A percentile compares a stretch with the other conserved stretches of the same genome.
phyloP scores from a whole-genome alignment of 805 yeast genomes.

The Saccharomycopsis malanga region DNA sequence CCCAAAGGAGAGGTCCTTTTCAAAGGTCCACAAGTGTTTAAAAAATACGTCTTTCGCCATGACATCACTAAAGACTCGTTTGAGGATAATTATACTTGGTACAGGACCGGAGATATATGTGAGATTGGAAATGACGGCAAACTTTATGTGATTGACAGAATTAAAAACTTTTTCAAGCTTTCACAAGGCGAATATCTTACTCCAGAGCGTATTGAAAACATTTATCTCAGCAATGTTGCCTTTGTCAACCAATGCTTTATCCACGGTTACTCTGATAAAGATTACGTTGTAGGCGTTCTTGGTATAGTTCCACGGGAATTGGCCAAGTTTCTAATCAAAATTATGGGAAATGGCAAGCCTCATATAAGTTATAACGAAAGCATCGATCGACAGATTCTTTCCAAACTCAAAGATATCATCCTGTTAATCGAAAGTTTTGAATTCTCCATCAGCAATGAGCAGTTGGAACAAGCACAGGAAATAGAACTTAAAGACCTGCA shows the following conservation, averaged over 20 bases:
- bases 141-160: conserved; percentile 50
- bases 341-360: background rate
- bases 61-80: conserved; percentile 5
- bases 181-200: conserved; percentile 51
- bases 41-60: conserved; percentile 20
- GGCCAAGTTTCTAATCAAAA: background rate
- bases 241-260: conserved; percentile 41
- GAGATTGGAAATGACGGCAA: conserved; percentile 39
- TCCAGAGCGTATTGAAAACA: conserved; percentile 56
- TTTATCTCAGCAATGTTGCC: conserved; percentile 41
- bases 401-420: background rate
- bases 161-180: conserved; percentile 58
- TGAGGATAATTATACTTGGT: conserved; percentile 40
- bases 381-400: too few species aligned
- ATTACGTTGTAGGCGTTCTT: conserved; percentile 44
- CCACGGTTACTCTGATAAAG: conserved; percentile 48
- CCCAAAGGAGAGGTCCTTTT: conserved; percentile 45
- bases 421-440: background rate
- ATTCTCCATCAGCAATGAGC: conserved; percentile 1
- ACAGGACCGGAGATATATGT: conserved; percentile 50
- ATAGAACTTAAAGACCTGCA: conserved; percentile 5
- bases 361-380: background rate
- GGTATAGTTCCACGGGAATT: conserved; percentile 41
- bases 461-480: conserved; percentile 15
- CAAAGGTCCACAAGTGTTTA: conserved; percentile 45